Percentiles rank a stretch among this genome's conserved stretches.
These are phyloP conservation scores for Penicillium glabrum DNA, from an alignment of 2,329 filamentous ascomycete genomes.

Conservation along the genomic window DNA sequence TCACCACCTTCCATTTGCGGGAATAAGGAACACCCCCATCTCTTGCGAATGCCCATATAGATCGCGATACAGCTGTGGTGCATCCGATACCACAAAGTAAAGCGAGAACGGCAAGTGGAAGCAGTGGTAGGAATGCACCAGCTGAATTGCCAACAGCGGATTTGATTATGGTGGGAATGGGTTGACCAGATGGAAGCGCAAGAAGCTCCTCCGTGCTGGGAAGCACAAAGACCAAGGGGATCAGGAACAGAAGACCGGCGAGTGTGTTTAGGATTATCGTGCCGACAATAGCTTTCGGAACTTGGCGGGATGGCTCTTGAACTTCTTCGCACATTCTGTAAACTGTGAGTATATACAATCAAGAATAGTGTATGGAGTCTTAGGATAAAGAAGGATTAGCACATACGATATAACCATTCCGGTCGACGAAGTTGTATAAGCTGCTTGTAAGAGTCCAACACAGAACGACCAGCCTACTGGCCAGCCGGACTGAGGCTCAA, in stretches of 20 bases:
- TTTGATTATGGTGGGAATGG: constrained; percentile 73
- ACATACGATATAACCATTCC: constrained; percentile 77
- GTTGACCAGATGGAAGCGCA: constrained; percentile 67
- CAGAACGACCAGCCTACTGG: constrained; percentile 69
- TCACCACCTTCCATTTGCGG: constrained; percentile 62
- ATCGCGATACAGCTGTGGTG: constrained; percentile 14
- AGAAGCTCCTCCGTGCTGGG: constrained; percentile 65
- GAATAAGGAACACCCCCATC: constrained; percentile 59
- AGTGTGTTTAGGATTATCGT: constrained; percentile 64
- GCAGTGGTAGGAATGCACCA: constrained; percentile 71
- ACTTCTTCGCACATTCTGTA: constrained; percentile 67
- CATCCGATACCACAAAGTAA: constrained; percentile 14
- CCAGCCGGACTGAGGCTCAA: constrained; percentile 69
- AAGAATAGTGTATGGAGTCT: background rate
- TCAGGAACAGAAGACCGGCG: constrained; percentile 65
- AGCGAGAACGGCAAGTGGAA: constrained; percentile 62
- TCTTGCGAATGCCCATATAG: constrained; percentile 16
- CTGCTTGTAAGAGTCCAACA: constrained; percentile 65
- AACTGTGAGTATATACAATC: constrained; percentile 9
- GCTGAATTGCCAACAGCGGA: constrained; percentile 67
- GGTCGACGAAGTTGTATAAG: constrained; percentile 66
- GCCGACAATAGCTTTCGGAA: constrained; percentile 68
- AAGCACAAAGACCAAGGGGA: constrained; percentile 73
- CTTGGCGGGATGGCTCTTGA: constrained; percentile 61
- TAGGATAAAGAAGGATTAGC: background rate